A percentile compares a stretch with the other conserved stretches of the same genome.
phyloP scores from a whole-genome alignment of 2,329 filamentous ascomycete genomes.

The Geosmithia morbida region DNA sequence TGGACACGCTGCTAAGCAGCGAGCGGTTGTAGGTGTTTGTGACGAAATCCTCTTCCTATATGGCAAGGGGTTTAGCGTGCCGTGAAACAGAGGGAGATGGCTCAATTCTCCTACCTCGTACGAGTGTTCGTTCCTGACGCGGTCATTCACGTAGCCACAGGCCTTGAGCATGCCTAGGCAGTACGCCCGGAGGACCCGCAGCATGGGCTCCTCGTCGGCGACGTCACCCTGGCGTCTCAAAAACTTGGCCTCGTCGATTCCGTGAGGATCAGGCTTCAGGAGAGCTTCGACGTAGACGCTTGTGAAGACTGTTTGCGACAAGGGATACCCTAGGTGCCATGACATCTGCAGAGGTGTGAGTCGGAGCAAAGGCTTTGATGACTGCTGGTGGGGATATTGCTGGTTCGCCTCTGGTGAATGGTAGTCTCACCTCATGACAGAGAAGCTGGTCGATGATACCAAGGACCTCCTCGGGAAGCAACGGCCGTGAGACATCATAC shows the following conservation, averaged over 20 bases:
- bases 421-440: slow-evolving; percentile 58
- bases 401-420: too few species aligned
- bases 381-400: background rate
- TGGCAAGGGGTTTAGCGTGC: background rate
- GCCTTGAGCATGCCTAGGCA: slow-evolving; percentile 74
- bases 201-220: slow-evolving; percentile 28
- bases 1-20: slow-evolving; percentile 51
- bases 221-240: slow-evolving; percentile 17
- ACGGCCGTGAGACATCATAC: slow-evolving; percentile 55
- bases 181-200: slow-evolving; percentile 65
- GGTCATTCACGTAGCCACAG: slow-evolving; percentile 63
- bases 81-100: background rate
- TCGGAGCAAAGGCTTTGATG: background rate
- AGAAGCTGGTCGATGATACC: slow-evolving; percentile 91
- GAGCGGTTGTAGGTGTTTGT: slow-evolving; percentile 78
- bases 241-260: slow-evolving; percentile 53
- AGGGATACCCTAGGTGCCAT: slow-evolving; percentile 91
- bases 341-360: slow-evolving; percentile 51
- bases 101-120: slow-evolving; percentile 51
- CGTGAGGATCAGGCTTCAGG: slow-evolving; percentile 52
- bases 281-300: slow-evolving; percentile 81
- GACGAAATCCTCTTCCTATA: slow-evolving; percentile 87
- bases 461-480: slow-evolving; percentile 67
- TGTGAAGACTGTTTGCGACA: slow-evolving; percentile 89
- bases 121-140: slow-evolving; percentile 70